phyloP scores from a whole-genome alignment of 805 yeast genomes.

The Wickerhamomyces subpelliculosus region DNA sequence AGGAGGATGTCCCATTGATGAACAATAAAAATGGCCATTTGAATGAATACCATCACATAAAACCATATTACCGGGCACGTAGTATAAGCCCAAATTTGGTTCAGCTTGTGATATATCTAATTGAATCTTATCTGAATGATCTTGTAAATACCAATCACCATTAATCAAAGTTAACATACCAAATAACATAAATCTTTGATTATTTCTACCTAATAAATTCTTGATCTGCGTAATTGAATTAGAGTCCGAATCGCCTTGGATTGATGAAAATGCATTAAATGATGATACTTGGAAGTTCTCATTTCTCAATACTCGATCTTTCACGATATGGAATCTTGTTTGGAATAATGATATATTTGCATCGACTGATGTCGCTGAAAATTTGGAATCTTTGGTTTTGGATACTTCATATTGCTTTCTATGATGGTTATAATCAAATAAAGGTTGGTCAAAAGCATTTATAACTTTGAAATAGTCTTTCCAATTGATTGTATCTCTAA shows the following conservation, averaged over 20 bases:
- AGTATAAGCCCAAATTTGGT: conserved; percentile 59
- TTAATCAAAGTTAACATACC: conserved; percentile 65
- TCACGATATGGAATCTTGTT: conserved; percentile 53
- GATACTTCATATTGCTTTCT: conserved; percentile 54
- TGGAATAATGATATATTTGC: conserved; percentile 36
- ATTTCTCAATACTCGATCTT: conserved; percentile 69
- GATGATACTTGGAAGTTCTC: conserved; percentile 52
- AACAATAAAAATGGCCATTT: conserved; percentile 61
- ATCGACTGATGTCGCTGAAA: conserved; percentile 21
- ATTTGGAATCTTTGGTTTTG: conserved; percentile 12
- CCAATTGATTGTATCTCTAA: conserved; percentile 47
- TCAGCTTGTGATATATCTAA: conserved; percentile 57
- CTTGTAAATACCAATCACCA: conserved; percentile 76
- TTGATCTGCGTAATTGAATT: conserved; percentile 62
- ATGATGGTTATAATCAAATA: conserved; percentile 50
- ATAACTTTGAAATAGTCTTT: conserved; percentile 61
- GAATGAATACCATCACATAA: conserved; percentile 83
- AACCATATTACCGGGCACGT: conserved; percentile 68
- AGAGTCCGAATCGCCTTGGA: conserved; percentile 10
- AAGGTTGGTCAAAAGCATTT: conserved; percentile 58
- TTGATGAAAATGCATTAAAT: conserved; percentile 28
- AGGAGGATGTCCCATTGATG: conserved; percentile 80
- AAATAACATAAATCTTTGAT: conserved; percentile 64
- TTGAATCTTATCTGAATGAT: conserved; percentile 60
- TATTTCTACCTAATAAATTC: conserved; percentile 81